Percentiles rank a stretch among this genome's conserved stretches.
Evolutionary conservation across 2,329 filamentous ascomycete genomes (phyloP).

Genomic region (Leptographium radiaticola): DNA sequence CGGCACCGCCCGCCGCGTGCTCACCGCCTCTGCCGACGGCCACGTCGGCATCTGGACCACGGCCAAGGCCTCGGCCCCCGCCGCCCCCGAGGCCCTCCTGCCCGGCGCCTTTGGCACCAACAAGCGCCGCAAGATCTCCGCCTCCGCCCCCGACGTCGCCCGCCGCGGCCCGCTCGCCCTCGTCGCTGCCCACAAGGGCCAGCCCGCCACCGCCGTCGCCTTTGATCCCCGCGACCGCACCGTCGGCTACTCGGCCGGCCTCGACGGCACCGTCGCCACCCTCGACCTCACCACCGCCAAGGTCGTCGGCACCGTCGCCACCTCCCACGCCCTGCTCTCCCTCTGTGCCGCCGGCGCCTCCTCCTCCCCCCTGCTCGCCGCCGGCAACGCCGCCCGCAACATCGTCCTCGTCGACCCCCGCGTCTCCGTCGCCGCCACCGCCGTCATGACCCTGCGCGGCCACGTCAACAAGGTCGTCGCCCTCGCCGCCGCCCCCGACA

Average conservation of each 20-base stretch:
- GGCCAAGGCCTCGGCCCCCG: conserved; percentile 35
- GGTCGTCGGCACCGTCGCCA: conserved; percentile 71
- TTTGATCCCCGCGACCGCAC: conserved; percentile 80
- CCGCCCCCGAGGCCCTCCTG: conserved; percentile 56
- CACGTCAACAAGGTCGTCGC: conserved; percentile 62
- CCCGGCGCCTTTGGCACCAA: conserved; percentile 39
- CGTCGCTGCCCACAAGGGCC: conserved; percentile 52
- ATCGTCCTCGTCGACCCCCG: conserved; percentile 90
- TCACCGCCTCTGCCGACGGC: conserved; percentile 77
- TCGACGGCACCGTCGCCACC: conserved; percentile 83
- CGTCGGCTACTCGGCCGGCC: conserved; percentile 81
- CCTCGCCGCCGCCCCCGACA: conserved; percentile 41
- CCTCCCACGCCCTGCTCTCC: conserved; percentile 70
- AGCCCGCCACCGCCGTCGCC: conserved; percentile 62
- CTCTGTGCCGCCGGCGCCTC: conserved; percentile 53
- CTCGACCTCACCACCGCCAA: conserved; percentile 75
- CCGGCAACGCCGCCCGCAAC: conserved; percentile 74
- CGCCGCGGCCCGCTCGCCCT: conserved; percentile 71
- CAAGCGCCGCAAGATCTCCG: conserved; percentile 63
- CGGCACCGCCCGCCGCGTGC: conserved; percentile 57
- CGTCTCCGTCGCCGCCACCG: conserved; percentile 59
- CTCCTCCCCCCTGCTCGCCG: conserved; percentile 36
- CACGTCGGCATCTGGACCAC: conserved; percentile 77
- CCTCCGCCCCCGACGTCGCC: conserved; percentile 36
- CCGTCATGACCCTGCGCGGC: conserved; percentile 81